Conservation (phyloP, 495 filamentous ascomycete species). For the Xylaria sp. region DNA sequence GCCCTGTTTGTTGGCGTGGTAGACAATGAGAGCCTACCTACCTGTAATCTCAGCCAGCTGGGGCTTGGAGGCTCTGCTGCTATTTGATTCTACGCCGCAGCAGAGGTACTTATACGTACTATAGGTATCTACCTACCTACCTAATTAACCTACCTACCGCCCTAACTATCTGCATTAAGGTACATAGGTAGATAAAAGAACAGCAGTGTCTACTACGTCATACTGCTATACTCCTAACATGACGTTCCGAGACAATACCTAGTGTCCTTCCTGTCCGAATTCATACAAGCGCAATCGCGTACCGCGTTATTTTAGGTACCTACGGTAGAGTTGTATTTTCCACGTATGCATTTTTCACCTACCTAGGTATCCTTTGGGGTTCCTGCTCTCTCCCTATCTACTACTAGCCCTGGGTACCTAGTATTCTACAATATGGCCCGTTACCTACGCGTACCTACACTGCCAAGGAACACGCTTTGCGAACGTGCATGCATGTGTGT, state of each 20-base stretch:
- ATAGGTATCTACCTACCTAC: neutral
- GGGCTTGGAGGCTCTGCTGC: neutral
- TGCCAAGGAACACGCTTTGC: slow-evolving; percentile 4
- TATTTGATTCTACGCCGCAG: neutral
- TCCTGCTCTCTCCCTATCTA: neutral
- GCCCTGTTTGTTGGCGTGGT: neutral
- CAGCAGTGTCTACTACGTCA: neutral
- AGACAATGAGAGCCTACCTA: neutral
- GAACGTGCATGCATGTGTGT: neutral
- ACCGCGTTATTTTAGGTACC: neutral
- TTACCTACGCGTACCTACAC: neutral
- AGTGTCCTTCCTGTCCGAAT: neutral
- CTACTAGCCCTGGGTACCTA: too few species aligned
- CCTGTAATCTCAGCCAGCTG: neutral
- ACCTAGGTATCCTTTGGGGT: too few species aligned
- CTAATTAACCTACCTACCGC: too few species aligned
- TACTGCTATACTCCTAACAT: neutral
- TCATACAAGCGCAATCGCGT: neutral
- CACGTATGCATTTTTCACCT: neutral
- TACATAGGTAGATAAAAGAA: too few species aligned
- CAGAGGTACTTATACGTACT: too few species aligned
- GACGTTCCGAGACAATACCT: neutral
- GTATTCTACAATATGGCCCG: neutral
- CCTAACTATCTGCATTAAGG: too few species aligned
- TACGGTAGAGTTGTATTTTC: slow-evolving; percentile 2